Base-by-base conservation (phyloP, 306 rosid genomes). In the Spatholobus suberectus region DNA sequence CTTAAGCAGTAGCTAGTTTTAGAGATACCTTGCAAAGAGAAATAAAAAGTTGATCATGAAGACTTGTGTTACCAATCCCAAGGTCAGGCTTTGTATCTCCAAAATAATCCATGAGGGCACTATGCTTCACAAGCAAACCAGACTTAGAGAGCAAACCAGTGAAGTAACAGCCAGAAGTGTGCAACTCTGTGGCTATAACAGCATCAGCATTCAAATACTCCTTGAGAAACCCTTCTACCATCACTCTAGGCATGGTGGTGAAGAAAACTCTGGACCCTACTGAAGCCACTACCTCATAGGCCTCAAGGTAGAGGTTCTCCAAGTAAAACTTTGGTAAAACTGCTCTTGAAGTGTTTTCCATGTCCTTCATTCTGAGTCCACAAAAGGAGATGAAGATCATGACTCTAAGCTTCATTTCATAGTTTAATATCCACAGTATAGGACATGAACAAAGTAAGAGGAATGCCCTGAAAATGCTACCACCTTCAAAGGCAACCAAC, bases 401-500 rank as follows among this genome's bases (percentile, higher is more conserved):
- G 43, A 80, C 27, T 40, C 18, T 80, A 17, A 80, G 84, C 41
- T 71, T 80, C 34, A 21, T 55, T 32, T 80, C 84, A 59, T 71
- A 71, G 84, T 29, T 80, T 0, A 80, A 11, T 32, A 80, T 13
- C 73, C 40, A 71, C 3, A 94, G 69, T 2, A 92, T 2, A 9
- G 95, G 90, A 79, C 90, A 87, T 2, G 97, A 89, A 8, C 85
- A 44, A 20, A 94, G 92, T 67, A 94, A 75, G 14, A 89, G 23
- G 1, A 94, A 26, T 18, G 97, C 94, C 67, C 96, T 85, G 4
- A 92, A 29, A 54, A 92, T 86, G 86, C 92, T 85, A 11, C 98
- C 96, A 59, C 90, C 92, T 91, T 92, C 98, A 75, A 94, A 94
- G 73, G 96, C 87, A 73, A 92, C 88, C 4, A 94, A 80, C 97